These are phyloP conservation scores for Boletus reticuloceps DNA, from an alignment of 768 basidiomycete species.

Conservation along the genomic window DNA sequence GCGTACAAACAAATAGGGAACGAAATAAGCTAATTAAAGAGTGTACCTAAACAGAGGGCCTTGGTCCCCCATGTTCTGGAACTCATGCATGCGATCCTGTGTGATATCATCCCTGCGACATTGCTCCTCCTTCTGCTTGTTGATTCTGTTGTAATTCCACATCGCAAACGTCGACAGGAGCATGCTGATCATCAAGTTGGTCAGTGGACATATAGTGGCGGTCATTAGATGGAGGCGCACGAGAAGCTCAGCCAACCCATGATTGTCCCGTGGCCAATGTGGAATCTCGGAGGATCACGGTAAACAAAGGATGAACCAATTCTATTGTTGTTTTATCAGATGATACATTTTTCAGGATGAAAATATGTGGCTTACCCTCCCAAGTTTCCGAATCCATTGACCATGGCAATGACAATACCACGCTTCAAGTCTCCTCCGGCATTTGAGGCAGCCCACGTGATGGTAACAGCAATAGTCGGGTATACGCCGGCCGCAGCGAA, in stretches of 20 bases:
- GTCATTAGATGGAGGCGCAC: constrained; percentile 29
- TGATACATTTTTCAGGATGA: background rate
- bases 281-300: constrained; percentile 35
- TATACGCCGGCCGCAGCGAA: constrained; percentile 52
- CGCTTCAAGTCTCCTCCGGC: constrained; percentile 56
- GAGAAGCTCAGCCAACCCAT: constrained; percentile 34
- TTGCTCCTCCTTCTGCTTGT: constrained; percentile 43
- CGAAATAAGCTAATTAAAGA: constrained; percentile 9
- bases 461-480: constrained; percentile 44
- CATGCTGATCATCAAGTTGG: constrained; percentile 33
- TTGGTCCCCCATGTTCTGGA: constrained; percentile 46
- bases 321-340: constrained; percentile 19
- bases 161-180: constrained; percentile 41
- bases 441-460: constrained; percentile 57
- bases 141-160: constrained; percentile 48
- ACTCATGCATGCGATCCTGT: constrained; percentile 37
- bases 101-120: constrained; percentile 45
- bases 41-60: constrained; percentile 53
- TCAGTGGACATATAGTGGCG: constrained; percentile 30
- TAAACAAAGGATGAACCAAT: constrained; percentile 44
- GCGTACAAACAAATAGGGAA: background rate
- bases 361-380: constrained; percentile 40
- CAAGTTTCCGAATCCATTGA: constrained; percentile 43
- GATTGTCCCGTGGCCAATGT: constrained; percentile 36
- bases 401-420: constrained; percentile 50